These are phyloP conservation scores for Pseudonitzschia delicatissima DNA, from an alignment of 108 stramenopile genomes.

Conservation along the genomic window DNA sequence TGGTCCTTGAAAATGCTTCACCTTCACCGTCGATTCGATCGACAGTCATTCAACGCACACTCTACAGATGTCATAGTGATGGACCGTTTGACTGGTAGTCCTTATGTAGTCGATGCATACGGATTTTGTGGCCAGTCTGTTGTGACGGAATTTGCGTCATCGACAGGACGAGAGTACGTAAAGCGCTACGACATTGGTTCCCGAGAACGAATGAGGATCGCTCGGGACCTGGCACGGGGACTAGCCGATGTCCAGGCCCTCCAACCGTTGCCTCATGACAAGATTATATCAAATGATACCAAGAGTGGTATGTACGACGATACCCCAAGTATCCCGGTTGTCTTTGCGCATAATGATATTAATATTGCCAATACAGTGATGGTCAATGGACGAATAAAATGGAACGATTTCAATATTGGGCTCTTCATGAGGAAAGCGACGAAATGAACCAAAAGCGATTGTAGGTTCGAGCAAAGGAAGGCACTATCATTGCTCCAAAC, in stretches of 20 bases:
- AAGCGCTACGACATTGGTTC: constrained; percentile 33
- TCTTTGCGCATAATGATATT: constrained; percentile 54
- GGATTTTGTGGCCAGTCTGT: constrained; percentile 71
- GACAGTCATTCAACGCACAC: constrained; percentile 62
- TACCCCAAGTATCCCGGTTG: neutral
- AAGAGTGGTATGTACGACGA: neutral
- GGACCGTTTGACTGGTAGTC: constrained; percentile 63
- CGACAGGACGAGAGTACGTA: constrained; percentile 29
- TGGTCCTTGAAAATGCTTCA: constrained; percentile 50
- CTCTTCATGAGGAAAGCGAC: constrained; percentile 33
- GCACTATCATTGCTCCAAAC: neutral
- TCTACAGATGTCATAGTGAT: constrained; percentile 63
- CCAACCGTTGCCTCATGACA: constrained; percentile 10
- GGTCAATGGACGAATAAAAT: constrained; percentile 33
- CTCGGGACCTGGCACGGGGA: constrained; percentile 54
- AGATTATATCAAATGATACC: neutral
- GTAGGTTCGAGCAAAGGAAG: neutral
- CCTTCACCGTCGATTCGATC: constrained; percentile 46
- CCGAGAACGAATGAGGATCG: constrained; percentile 47
- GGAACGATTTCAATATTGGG: constrained; percentile 78
- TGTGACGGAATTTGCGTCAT: constrained; percentile 47
- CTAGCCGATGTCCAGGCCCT: constrained; percentile 58
- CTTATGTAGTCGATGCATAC: constrained; percentile 53
- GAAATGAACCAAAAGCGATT: neutral
- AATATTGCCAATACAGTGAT: constrained; percentile 54